Evolutionary conservation across 176 grass and related monocot genomes (phyloP).

Genomic region (Calamus simplicifolius): DNA sequence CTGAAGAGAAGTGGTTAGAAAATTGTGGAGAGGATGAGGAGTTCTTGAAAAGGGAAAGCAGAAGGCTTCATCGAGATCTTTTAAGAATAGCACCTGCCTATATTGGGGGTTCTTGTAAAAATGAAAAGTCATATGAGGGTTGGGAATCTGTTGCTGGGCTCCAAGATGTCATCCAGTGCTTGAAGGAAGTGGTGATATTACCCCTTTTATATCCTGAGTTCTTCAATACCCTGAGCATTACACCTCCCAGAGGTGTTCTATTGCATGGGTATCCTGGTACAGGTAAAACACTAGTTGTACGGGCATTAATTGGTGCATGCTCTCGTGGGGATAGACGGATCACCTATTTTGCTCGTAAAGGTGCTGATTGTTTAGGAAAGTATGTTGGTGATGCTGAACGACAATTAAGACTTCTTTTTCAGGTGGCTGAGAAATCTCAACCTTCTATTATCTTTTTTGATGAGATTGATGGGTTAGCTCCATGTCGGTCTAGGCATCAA

Average conservation of each 20-base stretch:
- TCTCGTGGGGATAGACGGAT: slow-evolving; percentile 80
- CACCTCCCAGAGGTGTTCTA: slow-evolving; percentile 90
- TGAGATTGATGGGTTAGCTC: slow-evolving; percentile 94
- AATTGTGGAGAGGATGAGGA: slow-evolving; percentile 98
- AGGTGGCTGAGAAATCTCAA: slow-evolving; percentile 93
- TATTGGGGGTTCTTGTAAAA: slow-evolving; percentile 81
- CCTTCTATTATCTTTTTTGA: slow-evolving; percentile 99
- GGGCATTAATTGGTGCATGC: slow-evolving; percentile 90
- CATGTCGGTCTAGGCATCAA: slow-evolving; percentile 74
- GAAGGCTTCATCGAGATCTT: slow-evolving; percentile 81
- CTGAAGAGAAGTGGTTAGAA: slow-evolving; percentile 97
- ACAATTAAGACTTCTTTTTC: slow-evolving; percentile 93
- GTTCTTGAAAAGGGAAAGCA: slow-evolving; percentile 92
- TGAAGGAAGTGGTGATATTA: slow-evolving; percentile 95
- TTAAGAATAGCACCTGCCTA: slow-evolving; percentile 85
- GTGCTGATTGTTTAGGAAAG: slow-evolving; percentile 98
- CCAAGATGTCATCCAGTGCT: slow-evolving; percentile 73
- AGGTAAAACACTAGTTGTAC: slow-evolving; percentile 91
- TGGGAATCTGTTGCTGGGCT: slow-evolving; percentile 99
- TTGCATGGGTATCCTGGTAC: slow-evolving; percentile 95
- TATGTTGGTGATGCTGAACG: slow-evolving; percentile 96
- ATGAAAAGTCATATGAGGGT: slow-evolving; percentile 42
- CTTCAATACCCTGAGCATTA: slow-evolving; percentile 64
- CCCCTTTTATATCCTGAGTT: slow-evolving; percentile 90
- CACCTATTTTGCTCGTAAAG: slow-evolving; percentile 97